Percentiles rank a stretch among this genome's conserved stretches.
phyloP scores from a whole-genome alignment of 352 stramenopile species.

The Phytopythium litorale region DNA sequence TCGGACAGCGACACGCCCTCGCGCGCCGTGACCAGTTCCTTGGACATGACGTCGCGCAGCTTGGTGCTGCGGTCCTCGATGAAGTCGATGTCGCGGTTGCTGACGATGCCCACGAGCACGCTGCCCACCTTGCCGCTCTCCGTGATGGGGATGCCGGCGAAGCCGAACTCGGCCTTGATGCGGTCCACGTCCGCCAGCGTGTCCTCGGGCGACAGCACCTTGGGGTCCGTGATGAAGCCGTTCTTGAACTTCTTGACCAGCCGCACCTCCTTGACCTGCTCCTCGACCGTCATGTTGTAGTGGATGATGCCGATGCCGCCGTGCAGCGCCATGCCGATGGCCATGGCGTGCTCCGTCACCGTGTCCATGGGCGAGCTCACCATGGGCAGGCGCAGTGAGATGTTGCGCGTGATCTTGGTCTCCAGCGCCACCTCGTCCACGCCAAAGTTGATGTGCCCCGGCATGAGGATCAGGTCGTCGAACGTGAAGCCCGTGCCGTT shows the following conservation, averaged over 20 bases:
- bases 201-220: constrained; percentile 94
- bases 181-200: constrained; percentile 95
- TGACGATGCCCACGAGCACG: constrained; percentile 98
- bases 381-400: constrained; percentile 94
- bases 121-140: constrained; percentile 96
- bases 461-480: constrained; percentile 74
- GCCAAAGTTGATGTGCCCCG: constrained; percentile 72
- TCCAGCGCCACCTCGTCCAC: constrained; percentile 92
- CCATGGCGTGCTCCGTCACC: constrained; percentile 99
- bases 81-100: constrained; percentile 99
- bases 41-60: constrained; percentile 87
- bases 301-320: constrained; percentile 99
- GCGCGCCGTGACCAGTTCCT: constrained; percentile 90
- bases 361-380: constrained; percentile 99
- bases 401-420: constrained; percentile 93
- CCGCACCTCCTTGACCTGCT: constrained; percentile 93
- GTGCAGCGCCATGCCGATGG: constrained; percentile 99
- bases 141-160: constrained; percentile 99
- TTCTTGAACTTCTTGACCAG: constrained; percentile 99
- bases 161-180: constrained; percentile 96
- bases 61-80: constrained; percentile 92
- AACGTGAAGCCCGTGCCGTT: constrained; percentile 82
- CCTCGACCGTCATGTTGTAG: constrained; percentile 99
- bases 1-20: constrained; percentile 95
- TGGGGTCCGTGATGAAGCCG: constrained; percentile 99